Base-by-base conservation (phyloP, 2,329 filamentous ascomycete genomes). In the Pseudopithomyces maydicus region DNA sequence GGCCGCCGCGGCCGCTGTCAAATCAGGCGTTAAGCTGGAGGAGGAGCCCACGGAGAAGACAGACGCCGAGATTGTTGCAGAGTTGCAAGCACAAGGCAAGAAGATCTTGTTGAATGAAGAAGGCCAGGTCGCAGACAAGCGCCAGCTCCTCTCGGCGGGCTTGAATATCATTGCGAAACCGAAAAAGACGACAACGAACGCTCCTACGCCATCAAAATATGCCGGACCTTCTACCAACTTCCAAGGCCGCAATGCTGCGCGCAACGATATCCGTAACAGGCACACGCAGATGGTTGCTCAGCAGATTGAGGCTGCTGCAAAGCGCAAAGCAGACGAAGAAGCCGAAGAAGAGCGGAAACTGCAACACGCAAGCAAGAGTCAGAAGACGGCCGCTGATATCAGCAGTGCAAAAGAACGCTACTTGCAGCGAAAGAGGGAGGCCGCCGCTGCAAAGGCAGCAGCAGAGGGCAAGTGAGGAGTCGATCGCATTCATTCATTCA, bases 61-160 rank as follows among this genome's bases (percentile, higher is more conserved):
- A 0, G 87, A 88, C 17, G 84, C 83, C 2, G 85, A 92, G 33
- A 68, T 87, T n/a, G 89, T 88, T 4, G 82, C 80, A 46, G 88
- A 90, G 67, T 82, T 92, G 51, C 88, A 88, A 52, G 82, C 85
- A 38, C 86, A 81, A 62, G 85, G 84, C 23, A 79, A 81, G 79
- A 61, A 87, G 78, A 84, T 95, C 38, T 84, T 86, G 7, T 77
- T 94, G 66, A 94, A 94, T 67, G 91, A 95, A 59, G 91, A 95
- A 38, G 91, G 91, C 0, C 86, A 93, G 70, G 88, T 95, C 1
- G 88, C 91, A 23, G 91, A 96, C 72, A 94, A 92, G 79, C 83
- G 90, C n/a, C 88, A 95, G 72, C 80, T 95, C 8, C 83, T 96
- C 6, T 83, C 80, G 45, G 89, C 90, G 6, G 91, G 91, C 23